Evolutionary conservation across 306 rosid genomes (phyloP).

Genomic region (Trichosanthes cucumerina): DNA sequence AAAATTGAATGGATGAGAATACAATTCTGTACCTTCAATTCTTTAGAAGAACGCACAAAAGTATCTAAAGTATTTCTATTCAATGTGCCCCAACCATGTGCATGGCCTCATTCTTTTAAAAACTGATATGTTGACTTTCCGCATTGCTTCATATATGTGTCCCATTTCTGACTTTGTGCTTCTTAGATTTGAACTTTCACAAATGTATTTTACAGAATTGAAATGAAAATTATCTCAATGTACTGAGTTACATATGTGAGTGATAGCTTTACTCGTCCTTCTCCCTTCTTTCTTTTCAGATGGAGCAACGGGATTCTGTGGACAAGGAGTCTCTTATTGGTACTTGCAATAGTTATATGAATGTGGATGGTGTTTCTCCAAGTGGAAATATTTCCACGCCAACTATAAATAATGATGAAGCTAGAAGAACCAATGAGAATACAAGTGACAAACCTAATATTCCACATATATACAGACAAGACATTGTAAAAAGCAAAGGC

Average conservation of each 20-base stretch:
- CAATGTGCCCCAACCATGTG: not conserved
- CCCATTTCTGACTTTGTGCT: not conserved
- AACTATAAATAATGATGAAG: slow-evolving; percentile 37
- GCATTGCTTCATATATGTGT: not conserved
- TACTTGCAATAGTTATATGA: slow-evolving; percentile 19
- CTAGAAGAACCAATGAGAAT: slow-evolving; percentile 23
- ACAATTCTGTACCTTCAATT: not conserved
- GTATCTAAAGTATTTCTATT: not conserved
- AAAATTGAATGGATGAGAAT: not conserved
- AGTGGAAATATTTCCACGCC: slow-evolving; percentile 17
- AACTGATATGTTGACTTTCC: not conserved
- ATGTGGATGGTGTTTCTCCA: slow-evolving; percentile 15
- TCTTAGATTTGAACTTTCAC: not conserved
- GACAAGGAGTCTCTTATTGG: slow-evolving; percentile 7
- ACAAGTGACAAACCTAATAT: slow-evolving; percentile 19
- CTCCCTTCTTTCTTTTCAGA: slow-evolving; percentile 28
- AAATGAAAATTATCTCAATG: not conserved
- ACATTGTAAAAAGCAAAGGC: slow-evolving; percentile 55
- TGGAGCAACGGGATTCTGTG: slow-evolving; percentile 42
- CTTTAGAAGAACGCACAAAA: not conserved
- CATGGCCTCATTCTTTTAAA: not conserved
- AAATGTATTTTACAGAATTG: not conserved
- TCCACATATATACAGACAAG: slow-evolving; percentile 61
- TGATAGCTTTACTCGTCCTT: not conserved
- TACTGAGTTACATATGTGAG: not conserved